Evolutionary conservation across 306 rosid genomes (phyloP).

Genomic region (Castanea sativa): DNA sequence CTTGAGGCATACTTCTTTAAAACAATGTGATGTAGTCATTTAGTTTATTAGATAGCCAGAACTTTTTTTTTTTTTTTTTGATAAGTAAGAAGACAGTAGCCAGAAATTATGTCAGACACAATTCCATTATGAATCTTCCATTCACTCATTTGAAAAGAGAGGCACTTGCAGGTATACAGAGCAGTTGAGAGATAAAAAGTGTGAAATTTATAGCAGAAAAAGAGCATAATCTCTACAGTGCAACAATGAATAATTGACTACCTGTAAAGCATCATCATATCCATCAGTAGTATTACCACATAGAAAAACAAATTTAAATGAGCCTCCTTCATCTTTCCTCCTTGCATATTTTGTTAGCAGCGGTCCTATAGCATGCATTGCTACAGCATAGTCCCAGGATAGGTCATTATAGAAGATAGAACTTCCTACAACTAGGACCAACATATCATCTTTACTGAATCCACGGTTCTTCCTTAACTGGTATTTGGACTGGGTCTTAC

Average conservation of each 20-base stretch:
- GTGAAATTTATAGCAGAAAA: neutral
- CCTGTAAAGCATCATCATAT: conserved; percentile 72
- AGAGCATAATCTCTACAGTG: conserved; percentile 5
- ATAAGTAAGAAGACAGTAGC: neutral
- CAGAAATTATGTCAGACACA: neutral
- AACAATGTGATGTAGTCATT: neutral
- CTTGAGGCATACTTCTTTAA: neutral
- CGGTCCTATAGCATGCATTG: conserved; percentile 90
- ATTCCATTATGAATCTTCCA: neutral
- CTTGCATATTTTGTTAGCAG: conserved; percentile 73
- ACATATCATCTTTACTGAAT: conserved; percentile 59
- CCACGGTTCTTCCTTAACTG: conserved; percentile 58
- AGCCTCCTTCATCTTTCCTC: conserved; percentile 55
- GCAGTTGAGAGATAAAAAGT: neutral
- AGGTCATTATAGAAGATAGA: conserved; percentile 65
- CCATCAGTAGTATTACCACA: conserved; percentile 86
- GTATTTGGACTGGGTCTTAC: conserved; percentile 59
- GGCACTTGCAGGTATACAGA: neutral
- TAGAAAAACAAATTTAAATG: conserved; percentile 80
- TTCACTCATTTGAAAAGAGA: conserved; percentile 1
- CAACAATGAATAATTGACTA: conserved; percentile 34
- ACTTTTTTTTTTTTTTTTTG: no score
- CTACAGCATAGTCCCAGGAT: conserved; percentile 92
- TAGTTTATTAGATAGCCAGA: neutral
- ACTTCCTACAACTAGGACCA: conserved; percentile 86